Percentiles rank a stretch among this genome's conserved stretches.
These are phyloP conservation scores for Sugiyamaella mastotermitis DNA, from an alignment of 805 yeast genomes.

Conservation along the genomic window DNA sequence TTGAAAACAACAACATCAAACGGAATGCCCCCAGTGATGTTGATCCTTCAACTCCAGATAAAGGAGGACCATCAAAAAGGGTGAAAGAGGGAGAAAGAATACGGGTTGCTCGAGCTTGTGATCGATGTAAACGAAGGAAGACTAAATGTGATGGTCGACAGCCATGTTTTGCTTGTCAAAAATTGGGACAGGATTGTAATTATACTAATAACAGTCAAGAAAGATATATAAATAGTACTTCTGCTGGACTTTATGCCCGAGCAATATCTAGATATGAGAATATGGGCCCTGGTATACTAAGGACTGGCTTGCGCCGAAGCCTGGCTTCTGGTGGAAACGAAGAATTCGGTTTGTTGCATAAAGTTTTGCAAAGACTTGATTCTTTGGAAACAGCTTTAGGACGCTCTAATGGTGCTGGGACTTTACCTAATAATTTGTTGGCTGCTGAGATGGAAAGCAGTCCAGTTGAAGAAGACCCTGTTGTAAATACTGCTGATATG, in stretches of 20 bases:
- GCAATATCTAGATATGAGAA: slow-evolving; percentile 2
- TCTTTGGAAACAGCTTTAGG: not conserved
- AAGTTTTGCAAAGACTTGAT: slow-evolving; percentile 4
- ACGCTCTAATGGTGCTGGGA: not conserved
- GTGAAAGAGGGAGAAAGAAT: slow-evolving; percentile 8
- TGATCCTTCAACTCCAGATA: not conserved
- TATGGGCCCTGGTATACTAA: not conserved
- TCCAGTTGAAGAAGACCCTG: slow-evolving; percentile 1
- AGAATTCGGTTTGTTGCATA: slow-evolving; percentile 1
- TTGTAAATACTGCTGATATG: not conserved
- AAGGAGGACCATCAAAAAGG: not conserved
- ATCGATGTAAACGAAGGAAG: slow-evolving; percentile 48
- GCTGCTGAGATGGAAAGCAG: not conserved
- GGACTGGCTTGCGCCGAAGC: slow-evolving; percentile 1
- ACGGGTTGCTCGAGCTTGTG: slow-evolving; percentile 48
- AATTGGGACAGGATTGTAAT: slow-evolving; percentile 26
- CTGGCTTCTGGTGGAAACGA: slow-evolving; percentile 4
- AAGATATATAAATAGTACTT: not conserved
- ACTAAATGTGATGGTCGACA: slow-evolving; percentile 50
- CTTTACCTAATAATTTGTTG: not conserved
- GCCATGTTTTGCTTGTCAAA: slow-evolving; percentile 46
- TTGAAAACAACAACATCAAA: no score
- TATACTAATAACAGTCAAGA: slow-evolving; percentile 8
- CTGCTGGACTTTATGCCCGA: slow-evolving; percentile 2
- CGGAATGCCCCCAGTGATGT: no score